Base-by-base conservation (phyloP, 1,284 basidiomycete genomes). In the Malassezia arunalokei region DNA sequence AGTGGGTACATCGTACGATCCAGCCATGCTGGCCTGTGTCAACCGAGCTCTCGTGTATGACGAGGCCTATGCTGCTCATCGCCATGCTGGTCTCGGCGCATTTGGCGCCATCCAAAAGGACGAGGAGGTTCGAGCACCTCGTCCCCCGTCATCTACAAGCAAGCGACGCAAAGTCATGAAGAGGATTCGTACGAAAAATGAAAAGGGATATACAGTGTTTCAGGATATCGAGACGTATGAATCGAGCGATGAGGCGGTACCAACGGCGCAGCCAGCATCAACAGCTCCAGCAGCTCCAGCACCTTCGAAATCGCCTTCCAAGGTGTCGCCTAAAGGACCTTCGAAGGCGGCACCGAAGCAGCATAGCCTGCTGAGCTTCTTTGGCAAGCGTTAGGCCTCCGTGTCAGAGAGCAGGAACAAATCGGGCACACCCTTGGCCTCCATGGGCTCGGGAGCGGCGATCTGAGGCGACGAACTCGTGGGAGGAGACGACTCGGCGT, bases 141-240 rank as follows among this genome's bases (percentile, higher is more conserved):
- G 3, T 7, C 30, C 29, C 15, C 29, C 31, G 11, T 7, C 29
- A 8, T 8, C 29, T n/a, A 15, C 8, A n/a, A 28, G 17, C 12
- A 68, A 68, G 51, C 56, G 62, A 48, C 59, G 67, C 53, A 66
- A 63, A 49, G 59, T 67, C 49, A 43, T 63, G 43, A 63, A 59
- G 37, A 65, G 63, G 49, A 48, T 65, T 24, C 58, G 58, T 28
- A 52, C 35, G 38, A 68, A 63, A 46, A 62, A 70, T 53, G 66
- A 66, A 35, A 64, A 60, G 27, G 67, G 67, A 6, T 70, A 70
- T 41, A 64, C 57, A n/a, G 60, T 56, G 14, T 51, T 48, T 5
- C 43, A 42, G 17, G 59, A 60, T 37, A 47, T 62, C n/a, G 63
- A 68, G 42, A 61, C 57, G 51, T 66, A 65, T 41, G 67, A 67